Conservation (phyloP, 169 alveolate genomes). For the Plasmodium inui region DNA sequence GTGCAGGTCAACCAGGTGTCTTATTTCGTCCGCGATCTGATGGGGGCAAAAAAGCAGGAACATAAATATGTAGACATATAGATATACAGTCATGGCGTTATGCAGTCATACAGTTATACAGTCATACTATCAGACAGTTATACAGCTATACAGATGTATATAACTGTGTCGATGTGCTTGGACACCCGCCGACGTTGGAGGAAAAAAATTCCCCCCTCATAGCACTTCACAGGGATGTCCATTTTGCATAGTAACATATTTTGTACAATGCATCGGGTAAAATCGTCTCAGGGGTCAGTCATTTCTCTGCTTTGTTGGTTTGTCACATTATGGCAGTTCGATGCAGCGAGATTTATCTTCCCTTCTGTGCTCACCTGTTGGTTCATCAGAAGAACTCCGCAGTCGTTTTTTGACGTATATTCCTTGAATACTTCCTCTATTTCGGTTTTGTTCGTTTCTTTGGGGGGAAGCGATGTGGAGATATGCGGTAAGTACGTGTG, state of each 20-base stretch:
- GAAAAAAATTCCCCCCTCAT: neutral
- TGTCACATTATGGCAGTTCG: neutral
- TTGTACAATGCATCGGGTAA: neutral
- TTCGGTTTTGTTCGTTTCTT: slow-evolving; percentile 81
- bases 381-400: slow-evolving; percentile 84
- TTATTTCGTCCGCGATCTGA: slow-evolving; percentile 82
- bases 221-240: neutral
- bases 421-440: slow-evolving; percentile 82
- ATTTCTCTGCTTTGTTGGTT: neutral
- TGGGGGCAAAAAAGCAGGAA: neutral
- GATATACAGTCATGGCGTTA: no score
- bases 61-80: slow-evolving; percentile 2
- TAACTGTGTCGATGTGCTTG: neutral
- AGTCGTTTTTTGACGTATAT: slow-evolving; percentile 78
- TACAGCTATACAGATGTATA: neutral
- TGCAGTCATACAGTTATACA: no score
- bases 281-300: neutral
- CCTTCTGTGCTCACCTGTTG: slow-evolving; percentile 74
- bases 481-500: neutral
- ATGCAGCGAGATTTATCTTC: neutral
- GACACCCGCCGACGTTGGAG: neutral
- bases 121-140: no score
- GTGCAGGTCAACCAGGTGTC: slow-evolving; percentile 80
- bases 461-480: neutral
- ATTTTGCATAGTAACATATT: no score